Base-by-base conservation (phyloP, 1,139 yeast species). In the Protomyces lactucae-debilis region DNA sequence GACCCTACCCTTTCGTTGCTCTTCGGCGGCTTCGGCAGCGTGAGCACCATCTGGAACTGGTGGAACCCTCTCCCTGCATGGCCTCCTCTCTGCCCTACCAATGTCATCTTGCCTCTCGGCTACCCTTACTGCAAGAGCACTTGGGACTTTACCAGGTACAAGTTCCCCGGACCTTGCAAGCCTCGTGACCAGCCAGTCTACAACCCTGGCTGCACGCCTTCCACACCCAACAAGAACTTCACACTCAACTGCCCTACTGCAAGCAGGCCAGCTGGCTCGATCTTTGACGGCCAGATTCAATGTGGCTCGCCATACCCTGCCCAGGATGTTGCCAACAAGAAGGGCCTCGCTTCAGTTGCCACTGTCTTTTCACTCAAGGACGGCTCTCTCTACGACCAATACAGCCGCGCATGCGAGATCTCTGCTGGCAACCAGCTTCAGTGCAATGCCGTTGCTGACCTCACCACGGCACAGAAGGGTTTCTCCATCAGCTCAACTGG, bases 271-370 rank as follows among this genome's bases (percentile, higher is more conserved):
- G 21, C 21, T 43, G 48, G 48, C 10, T 43, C 48, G 21, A 43
- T 43, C 48, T 43, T 43, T 43, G 48, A 43, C 12, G 48, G 48
- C 3, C 48, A 43, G 23, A n/a, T 43, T 16, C 48, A 43, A 3
- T 43, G 48, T 16, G 48, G 48, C 23, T 43, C 48, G 28, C 48
- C 48, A n/a, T 43, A 43, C 48, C 48, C 48, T n/a, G 48, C 48
- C 2, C 48, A 43, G 23, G 48, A 43, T 9, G 48, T 43, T 10
- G 48, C 48, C 18, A 16, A 43, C 48, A 43, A 43, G 23, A 43
- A 43, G 48, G 48, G 48, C 21, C 48, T 18, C n/a, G 48, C 48
- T 16, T 16, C 48, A 5, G 48, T 43, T 10, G 21, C 10, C 21
- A 43, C 48, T 43, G 18, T 18, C 18, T 43, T 43, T 10, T n/a